Evolutionary conservation across 768 basidiomycete species (phyloP).

Genomic region (Mycena epipterygia): DNA sequence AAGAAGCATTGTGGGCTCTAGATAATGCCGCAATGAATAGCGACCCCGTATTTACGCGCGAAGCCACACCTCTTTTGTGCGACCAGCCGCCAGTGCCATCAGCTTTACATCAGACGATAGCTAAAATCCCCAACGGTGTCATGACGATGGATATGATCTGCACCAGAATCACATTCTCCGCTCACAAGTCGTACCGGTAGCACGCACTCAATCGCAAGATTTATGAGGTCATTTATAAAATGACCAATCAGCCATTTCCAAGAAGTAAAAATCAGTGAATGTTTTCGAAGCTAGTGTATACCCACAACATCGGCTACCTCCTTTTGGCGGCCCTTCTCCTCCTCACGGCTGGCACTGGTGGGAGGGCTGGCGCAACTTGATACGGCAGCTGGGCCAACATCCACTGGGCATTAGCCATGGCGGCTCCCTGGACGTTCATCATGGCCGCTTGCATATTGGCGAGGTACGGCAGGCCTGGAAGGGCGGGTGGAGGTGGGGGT

Average conservation of each 20-base stretch:
- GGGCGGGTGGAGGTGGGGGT: constrained; percentile 41
- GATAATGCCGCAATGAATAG: too few species aligned
- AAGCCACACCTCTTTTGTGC: too few species aligned
- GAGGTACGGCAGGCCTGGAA: constrained; percentile 7
- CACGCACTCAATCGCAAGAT: too few species aligned
- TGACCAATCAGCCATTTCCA: background rate
- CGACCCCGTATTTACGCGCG: too few species aligned
- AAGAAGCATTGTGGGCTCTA: background rate
- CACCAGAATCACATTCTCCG: background rate
- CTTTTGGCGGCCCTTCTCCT: constrained; percentile 4
- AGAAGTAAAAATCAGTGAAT: background rate
- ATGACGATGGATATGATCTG: background rate
- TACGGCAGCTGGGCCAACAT: constrained; percentile 17
- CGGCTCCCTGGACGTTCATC: constrained; percentile 17
- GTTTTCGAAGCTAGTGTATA: too few species aligned
- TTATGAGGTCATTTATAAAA: background rate
- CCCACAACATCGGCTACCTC: constrained; percentile 12
- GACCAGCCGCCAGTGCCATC: too few species aligned
- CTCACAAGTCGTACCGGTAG: too few species aligned
- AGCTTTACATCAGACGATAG: too few species aligned
- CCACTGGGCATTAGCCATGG: too few species aligned
- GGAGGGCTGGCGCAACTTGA: background rate
- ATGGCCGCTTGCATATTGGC: constrained; percentile 14
- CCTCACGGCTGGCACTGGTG: constrained; percentile 14
- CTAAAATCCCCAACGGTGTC: too few species aligned